Conservation (phyloP, 1,284 basidiomycete species). For the Tremellales sp. region DNA sequence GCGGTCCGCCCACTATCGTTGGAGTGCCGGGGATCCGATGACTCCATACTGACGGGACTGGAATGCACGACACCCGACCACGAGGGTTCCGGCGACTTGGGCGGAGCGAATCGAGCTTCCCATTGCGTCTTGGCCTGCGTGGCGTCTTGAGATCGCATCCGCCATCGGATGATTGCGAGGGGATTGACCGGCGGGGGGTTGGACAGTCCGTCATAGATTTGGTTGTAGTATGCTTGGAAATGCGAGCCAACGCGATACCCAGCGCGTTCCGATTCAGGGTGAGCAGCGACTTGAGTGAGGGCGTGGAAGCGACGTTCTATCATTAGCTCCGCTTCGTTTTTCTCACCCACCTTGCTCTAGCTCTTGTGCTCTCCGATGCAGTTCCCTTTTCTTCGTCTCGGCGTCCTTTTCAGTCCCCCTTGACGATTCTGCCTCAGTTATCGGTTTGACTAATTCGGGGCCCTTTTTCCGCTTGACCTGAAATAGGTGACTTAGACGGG, state of each 20-base stretch:
- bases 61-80: constrained; percentile 6
- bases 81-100: no score
- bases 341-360: constrained; percentile 35
- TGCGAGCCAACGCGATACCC: constrained; percentile 38
- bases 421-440: constrained; percentile 2
- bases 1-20: constrained; percentile 1
- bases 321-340: constrained; percentile 7
- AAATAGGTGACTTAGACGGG: constrained; percentile 24
- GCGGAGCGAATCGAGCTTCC: no score
- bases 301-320: constrained; percentile 40
- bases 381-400: constrained; percentile 32
- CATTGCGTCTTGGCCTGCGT: constrained; percentile 25
- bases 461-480: constrained; percentile 16
- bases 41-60: constrained; percentile 10
- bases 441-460: neutral
- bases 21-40: constrained; percentile 8
- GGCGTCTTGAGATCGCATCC: constrained; percentile 29
- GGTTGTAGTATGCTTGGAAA: constrained; percentile 42
- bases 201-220: constrained; percentile 39
- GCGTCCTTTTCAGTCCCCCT: constrained; percentile 11
- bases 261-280: constrained; percentile 36
- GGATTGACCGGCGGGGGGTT: constrained; percentile 40
- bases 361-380: constrained; percentile 37
- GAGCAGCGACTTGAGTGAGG: constrained; percentile 39
- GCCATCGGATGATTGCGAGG: constrained; percentile 41